A percentile compares a stretch with the other conserved stretches of the same genome.
These are phyloP conservation scores for Thermothelomyces thermophilus DNA, from an alignment of 2,329 filamentous ascomycete species.

Conservation along the genomic window DNA sequence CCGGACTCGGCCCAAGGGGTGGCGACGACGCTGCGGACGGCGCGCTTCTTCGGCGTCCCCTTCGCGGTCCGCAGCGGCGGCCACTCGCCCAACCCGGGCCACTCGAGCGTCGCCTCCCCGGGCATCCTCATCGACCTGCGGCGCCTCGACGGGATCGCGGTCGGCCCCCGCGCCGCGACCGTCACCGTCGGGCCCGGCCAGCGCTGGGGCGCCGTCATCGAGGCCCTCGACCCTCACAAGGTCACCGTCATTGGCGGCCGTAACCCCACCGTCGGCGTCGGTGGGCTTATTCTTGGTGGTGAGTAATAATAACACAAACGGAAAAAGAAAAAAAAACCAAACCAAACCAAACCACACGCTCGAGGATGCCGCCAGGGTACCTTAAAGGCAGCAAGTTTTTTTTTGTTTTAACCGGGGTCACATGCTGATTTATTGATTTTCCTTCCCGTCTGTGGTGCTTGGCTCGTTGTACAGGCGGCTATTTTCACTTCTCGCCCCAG, in stretches of 20 bases:
- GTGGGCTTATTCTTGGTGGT: background rate
- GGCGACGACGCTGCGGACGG: background rate
- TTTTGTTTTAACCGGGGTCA: no score
- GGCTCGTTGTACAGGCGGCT: no score
- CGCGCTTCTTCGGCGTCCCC: background rate
- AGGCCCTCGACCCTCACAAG: background rate
- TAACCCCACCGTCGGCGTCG: background rate
- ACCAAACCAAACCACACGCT: no score
- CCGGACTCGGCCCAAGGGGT: background rate
- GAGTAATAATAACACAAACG: background rate
- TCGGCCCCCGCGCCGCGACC: background rate
- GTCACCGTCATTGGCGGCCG: background rate
- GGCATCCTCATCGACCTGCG: constrained; percentile 1
- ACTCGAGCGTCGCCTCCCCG: background rate
- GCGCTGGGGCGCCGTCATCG: background rate
- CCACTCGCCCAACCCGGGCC: background rate
- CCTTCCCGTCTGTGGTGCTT: no score
- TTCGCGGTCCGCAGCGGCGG: constrained; percentile 2
- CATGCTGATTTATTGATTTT: no score
- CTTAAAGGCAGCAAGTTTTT: no score
- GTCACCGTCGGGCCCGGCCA: background rate
- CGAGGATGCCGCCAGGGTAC: no score
- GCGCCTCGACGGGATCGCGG: background rate
- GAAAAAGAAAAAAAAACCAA: no score
- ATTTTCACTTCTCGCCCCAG: background rate